Percentiles rank a stretch among this genome's conserved stretches.
phyloP scores from a whole-genome alignment of 805 yeast genomes.

The Wickerhamomyces bisporus region DNA sequence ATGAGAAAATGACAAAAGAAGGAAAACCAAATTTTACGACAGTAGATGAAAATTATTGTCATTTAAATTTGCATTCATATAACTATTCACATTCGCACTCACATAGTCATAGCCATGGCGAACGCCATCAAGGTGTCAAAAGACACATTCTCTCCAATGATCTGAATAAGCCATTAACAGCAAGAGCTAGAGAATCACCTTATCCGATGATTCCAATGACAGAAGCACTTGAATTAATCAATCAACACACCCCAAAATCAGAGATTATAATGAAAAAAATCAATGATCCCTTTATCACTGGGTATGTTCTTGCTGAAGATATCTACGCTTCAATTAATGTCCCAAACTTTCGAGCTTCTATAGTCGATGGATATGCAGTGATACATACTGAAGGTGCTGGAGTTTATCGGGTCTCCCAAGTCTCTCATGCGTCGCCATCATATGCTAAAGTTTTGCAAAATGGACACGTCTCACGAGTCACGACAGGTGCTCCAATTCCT shows the following conservation, averaged over 20 bases:
- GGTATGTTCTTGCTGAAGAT: conserved; percentile 39
- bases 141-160: conserved; percentile 36
- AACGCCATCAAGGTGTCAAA: conserved; percentile 24
- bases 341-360: conserved; percentile 48
- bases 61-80: not conserved
- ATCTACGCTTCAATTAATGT: conserved; percentile 33
- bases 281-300: conserved; percentile 27
- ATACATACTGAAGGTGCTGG: conserved; percentile 41
- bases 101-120: conserved; percentile 12
- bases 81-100: conserved; percentile 1
- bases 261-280: conserved; percentile 21
- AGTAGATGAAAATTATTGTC: conserved; percentile 11
- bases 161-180: conserved; percentile 31
- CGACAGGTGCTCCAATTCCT: conserved; percentile 56
- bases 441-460: conserved; percentile 16
- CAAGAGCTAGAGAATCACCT: conserved; percentile 42
- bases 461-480: conserved; percentile 40
- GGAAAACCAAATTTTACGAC: too few species aligned
- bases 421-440: conserved; percentile 38
- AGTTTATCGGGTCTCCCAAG: conserved; percentile 32
- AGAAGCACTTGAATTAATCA: conserved; percentile 34
- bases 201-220: conserved; percentile 40
- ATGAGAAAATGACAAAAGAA: conserved; percentile 14
- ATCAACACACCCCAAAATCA: conserved; percentile 29
- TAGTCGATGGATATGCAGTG: conserved; percentile 55